phyloP scores from a whole-genome alignment of 345 rosid species.

The Eucalyptus regnans region DNA sequence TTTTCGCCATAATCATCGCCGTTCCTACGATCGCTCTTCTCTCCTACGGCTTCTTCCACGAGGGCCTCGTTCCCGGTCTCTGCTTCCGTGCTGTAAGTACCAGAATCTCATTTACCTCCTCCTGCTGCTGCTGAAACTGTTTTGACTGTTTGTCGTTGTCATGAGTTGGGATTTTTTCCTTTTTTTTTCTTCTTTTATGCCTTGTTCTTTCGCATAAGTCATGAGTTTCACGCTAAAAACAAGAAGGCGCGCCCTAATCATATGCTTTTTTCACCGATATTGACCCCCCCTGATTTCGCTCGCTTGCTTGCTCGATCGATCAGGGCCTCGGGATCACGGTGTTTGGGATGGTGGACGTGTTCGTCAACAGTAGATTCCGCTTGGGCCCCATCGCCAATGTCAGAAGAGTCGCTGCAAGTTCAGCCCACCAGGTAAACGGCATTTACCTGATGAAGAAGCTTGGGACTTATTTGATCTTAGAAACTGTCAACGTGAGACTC shows the following conservation, averaged over 20 bases:
- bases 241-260: too few species aligned
- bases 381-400: conserved; percentile 88
- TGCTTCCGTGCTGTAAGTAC: conserved; percentile 81
- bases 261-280: neutral
- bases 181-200: neutral
- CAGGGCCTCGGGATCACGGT: conserved; percentile 89
- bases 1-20: conserved; percentile 76
- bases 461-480: too few species aligned
- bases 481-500: too few species aligned
- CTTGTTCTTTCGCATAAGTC: too few species aligned
- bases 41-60: conserved; percentile 68
- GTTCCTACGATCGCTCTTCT: conserved; percentile 71
- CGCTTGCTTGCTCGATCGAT: neutral
- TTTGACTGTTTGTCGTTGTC: neutral
- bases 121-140: too few species aligned
- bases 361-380: conserved; percentile 80
- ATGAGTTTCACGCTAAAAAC: too few species aligned
- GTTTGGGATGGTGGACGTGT: conserved; percentile 96
- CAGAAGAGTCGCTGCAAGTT: conserved; percentile 51
- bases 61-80: conserved; percentile 72
- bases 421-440: conserved; percentile 58
- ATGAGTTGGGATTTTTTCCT: neutral
- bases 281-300: neutral
- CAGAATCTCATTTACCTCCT: neutral
- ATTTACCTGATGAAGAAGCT: too few species aligned